Evolutionary conservation across 352 stramenopile species (phyloP), one percentile per base, ranked within the genome.

Genomic region (Ophiocytium majus): DNA sequence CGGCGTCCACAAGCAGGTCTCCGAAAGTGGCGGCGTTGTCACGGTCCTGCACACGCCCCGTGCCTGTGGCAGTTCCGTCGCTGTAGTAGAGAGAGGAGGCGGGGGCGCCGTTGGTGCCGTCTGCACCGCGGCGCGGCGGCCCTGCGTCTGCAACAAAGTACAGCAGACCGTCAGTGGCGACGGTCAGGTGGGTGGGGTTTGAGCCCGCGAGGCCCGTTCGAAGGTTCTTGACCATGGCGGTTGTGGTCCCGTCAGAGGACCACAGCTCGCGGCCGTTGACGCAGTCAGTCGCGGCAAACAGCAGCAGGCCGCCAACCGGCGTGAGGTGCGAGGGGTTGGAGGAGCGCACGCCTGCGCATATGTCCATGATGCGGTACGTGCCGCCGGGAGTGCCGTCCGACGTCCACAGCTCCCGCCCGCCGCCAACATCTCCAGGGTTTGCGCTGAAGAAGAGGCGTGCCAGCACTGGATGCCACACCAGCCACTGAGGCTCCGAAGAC

Each of bases 271-370:
- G 31, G 17, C 94, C 94, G 37, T 93, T 91, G 10, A 91, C 80
- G 76, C 93, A 93, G 82, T 97, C 94, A 83, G 95, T 89, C 5
- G 94, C 94, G 71, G 93, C 91, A 82, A 97, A 97, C 10, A 95
- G 89, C 17, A 96, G 63, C 17, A 91, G 17, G 0, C 83, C 57
- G 9, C 85, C 86, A 33, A 90, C 86, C 1, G 82, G 63, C 0
- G 87, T 90, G 28, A 95, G 84, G 76, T 92, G 90, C n/a, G 82
- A 83, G 23, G 93, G 93, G 17, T 89, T 37, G 0, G 92, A 95
- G 0, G 87, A 91, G 32, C 64, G 31, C 0, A 43, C 23, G 9
- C 91, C 91, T 14, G 64, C 63, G 81, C 86, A 91, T 50, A 96
- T 90, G 86, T 94, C 92, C 10, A 75, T 82, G 14, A 95, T 86